Base-by-base conservation (phyloP, 2,329 filamentous ascomycete genomes). In the Aureobasidium musti region DNA sequence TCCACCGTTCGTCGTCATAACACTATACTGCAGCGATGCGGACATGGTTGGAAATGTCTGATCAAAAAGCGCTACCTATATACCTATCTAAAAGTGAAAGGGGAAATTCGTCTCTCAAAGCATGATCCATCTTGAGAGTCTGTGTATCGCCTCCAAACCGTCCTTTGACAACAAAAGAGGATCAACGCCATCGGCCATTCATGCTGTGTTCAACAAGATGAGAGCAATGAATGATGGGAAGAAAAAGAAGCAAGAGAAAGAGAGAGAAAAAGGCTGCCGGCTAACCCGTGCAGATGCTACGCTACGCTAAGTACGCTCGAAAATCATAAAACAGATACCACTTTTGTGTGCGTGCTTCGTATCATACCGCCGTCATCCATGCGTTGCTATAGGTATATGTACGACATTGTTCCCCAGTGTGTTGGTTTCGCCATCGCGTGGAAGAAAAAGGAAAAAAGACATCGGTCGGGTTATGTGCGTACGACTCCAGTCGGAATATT, bases 261-360 rank as follows among this genome's bases (percentile, higher is more conserved):
- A 49, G 30, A 61, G 6, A 69, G 21, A 60, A 49, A 49, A 54
- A 45, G 50, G 73, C 74, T 76, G 74, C 71, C 73, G 73, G 74
- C 74, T 75, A 75, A 50, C 71, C 73, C 74, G 72, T 67, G 68
- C 74, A 75, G 74, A 75, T 76, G 74, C 74, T 75, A 75, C 71
- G 72, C 72, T 74, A 73, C 71, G 72, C 72, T 74, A 73, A 71
- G 69, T 69, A 72, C 72, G 72, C 72, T 73, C 68, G 6, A 54
- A 66, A 68, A 61, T 54, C 57, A 56, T 45, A 39, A 65, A 63
- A 54, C 45, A 50, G 56, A 50, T 41, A 68, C 68, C 60, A 66
- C 61, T 68, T 61, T 68, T 63, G 19, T 67, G 54, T 63, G 56
- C 37, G 37, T 54, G 52, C 56, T 33, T 67, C 37, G 30, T 41